These are phyloP conservation scores for Calonectria pteridis DNA, from an alignment of 2,329 filamentous ascomycete genomes.

Conservation along the genomic window DNA sequence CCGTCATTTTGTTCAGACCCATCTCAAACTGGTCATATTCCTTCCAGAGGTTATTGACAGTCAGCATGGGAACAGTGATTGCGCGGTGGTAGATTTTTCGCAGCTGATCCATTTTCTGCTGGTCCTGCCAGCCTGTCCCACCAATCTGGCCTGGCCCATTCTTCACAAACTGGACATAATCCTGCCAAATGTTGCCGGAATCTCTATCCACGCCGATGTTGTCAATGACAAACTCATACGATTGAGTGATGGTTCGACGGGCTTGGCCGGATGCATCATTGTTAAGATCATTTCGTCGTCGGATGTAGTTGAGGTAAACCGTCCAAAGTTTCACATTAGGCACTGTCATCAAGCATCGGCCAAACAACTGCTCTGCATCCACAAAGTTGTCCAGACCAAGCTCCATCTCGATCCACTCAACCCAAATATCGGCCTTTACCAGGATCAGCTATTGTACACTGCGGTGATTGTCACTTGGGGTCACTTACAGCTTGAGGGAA, in stretches of 20 bases:
- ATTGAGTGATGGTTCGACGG: slow-evolving; percentile 82
- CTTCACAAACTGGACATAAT: slow-evolving; percentile 95
- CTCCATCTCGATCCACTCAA: slow-evolving; percentile 90
- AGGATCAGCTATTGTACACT: slow-evolving; percentile 44
- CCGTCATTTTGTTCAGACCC: slow-evolving; percentile 90
- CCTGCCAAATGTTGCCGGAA: slow-evolving; percentile 89
- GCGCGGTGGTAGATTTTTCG: slow-evolving; percentile 94
- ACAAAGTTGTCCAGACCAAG: slow-evolving; percentile 86
- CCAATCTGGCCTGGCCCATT: slow-evolving; percentile 87
- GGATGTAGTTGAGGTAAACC: slow-evolving; percentile 94
- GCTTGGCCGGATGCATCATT: slow-evolving; percentile 83
- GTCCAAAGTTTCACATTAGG: slow-evolving; percentile 92
- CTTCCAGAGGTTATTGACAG: slow-evolving; percentile 90
- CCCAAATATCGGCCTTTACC: slow-evolving; percentile 89
- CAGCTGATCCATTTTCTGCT: slow-evolving; percentile 96
- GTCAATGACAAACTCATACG: slow-evolving; percentile 92
- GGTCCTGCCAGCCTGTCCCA: slow-evolving; percentile 92
- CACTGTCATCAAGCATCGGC: slow-evolving; percentile 80
- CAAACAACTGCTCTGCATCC: slow-evolving; percentile 86
- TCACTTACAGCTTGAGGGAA: slow-evolving; percentile 91
- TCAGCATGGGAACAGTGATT: slow-evolving; percentile 86
- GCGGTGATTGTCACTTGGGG: neutral
- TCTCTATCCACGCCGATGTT: slow-evolving; percentile 93
- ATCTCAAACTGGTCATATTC: slow-evolving; percentile 98
- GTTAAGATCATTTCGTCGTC: slow-evolving; percentile 85